Percentiles rank a stretch among this genome's conserved stretches.
Evolutionary conservation across 2,329 filamentous ascomycete genomes (phyloP).

Genomic region (Nigrospora osmanthi): DNA sequence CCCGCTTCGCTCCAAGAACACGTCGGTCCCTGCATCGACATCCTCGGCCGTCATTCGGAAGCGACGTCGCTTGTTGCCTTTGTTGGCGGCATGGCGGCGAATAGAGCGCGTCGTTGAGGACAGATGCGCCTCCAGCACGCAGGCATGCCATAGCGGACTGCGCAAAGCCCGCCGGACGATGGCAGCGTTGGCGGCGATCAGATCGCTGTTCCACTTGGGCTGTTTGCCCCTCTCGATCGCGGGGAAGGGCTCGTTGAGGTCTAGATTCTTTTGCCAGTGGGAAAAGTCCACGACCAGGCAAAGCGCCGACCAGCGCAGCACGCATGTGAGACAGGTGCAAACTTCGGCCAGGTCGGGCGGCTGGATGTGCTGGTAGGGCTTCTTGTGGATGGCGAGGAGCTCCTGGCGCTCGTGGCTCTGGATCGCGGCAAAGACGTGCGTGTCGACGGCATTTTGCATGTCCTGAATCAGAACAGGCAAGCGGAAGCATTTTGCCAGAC

Average conservation of each 20-base stretch:
- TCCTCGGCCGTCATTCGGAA: slow-evolving; percentile 39
- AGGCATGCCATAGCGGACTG: slow-evolving; percentile 41
- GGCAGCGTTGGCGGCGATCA: slow-evolving; percentile 32
- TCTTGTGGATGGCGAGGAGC: slow-evolving; percentile 35
- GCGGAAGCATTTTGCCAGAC: slow-evolving; percentile 42
- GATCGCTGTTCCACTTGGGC: slow-evolving; percentile 40
- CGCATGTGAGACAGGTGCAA: slow-evolving; percentile 50
- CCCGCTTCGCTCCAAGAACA: slow-evolving; percentile 41
- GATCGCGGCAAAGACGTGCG: slow-evolving; percentile 24
- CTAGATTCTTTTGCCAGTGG: slow-evolving; percentile 44
- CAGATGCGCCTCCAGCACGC: slow-evolving; percentile 39
- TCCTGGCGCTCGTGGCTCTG: slow-evolving; percentile 31
- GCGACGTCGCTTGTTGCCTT: slow-evolving; percentile 35
- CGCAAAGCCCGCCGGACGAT: slow-evolving; percentile 36
- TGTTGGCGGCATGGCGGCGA: slow-evolving; percentile 37
- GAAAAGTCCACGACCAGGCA: slow-evolving; percentile 46
- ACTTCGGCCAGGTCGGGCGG: slow-evolving; percentile 34
- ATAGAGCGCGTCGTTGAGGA: slow-evolving; percentile 36
- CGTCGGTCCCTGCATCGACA: slow-evolving; percentile 34
- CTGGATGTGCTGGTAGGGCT: slow-evolving; percentile 43
- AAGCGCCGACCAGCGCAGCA: slow-evolving; percentile 49
- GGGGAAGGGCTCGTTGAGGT: slow-evolving; percentile 42
- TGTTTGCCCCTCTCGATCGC: slow-evolving; percentile 37
- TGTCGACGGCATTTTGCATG: slow-evolving; percentile 20
- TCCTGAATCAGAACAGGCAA: slow-evolving; percentile 36